These are phyloP conservation scores for Plenodomus lindquistii DNA, from an alignment of 2,329 filamentous ascomycete genomes.

Conservation along the genomic window DNA sequence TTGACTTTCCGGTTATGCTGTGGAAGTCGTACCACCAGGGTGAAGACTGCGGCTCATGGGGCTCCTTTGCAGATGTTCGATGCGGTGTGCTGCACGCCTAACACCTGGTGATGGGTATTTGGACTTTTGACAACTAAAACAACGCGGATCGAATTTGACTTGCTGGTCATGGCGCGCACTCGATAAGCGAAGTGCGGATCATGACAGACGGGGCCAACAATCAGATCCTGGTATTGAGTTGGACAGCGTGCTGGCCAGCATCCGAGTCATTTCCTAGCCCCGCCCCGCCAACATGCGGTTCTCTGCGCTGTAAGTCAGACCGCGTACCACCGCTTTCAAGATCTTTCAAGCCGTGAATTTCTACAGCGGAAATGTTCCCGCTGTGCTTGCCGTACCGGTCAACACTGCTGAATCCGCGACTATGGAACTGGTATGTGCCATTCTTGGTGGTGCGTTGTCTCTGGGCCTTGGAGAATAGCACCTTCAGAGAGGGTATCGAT, in stretches of 20 bases:
- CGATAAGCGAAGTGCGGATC: background rate
- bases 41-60: no score
- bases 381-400: slow-evolving; percentile 2
- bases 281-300: background rate
- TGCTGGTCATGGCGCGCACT: background rate
- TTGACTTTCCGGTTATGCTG: background rate
- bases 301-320: background rate
- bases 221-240: background rate
- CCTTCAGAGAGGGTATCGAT: slow-evolving; percentile 85
- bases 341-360: slow-evolving; percentile 1
- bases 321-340: background rate
- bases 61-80: no score
- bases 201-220: background rate
- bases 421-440: slow-evolving; percentile 26
- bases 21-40: background rate
- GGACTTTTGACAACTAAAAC: background rate
- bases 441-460: slow-evolving; percentile 12
- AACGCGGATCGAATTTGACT: background rate
- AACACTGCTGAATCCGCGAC: slow-evolving; percentile 20
- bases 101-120: background rate
- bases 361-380: slow-evolving; percentile 1
- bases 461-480: slow-evolving; percentile 53
- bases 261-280: slow-evolving; percentile 8
- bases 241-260: background rate
- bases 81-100: background rate